These are phyloP conservation scores for Piper longum DNA, from an alignment of 164 flowering plant species.

Conservation along the genomic window DNA sequence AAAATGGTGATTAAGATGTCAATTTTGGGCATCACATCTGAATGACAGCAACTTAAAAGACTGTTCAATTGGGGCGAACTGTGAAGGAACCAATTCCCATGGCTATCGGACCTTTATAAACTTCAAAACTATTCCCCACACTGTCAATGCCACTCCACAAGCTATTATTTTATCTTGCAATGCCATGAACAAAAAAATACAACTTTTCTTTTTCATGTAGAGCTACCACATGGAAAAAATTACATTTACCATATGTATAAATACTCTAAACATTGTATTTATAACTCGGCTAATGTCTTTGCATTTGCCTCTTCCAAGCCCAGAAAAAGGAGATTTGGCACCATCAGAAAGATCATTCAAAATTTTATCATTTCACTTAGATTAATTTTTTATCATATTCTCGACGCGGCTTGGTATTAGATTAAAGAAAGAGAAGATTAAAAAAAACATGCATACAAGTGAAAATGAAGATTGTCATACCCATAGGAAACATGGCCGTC, in stretches of 20 bases:
- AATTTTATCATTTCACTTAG: no score
- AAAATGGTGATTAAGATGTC: no score
- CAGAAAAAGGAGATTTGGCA: no score
- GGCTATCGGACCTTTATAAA: slow-evolving; percentile 65
- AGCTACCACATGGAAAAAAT: not conserved
- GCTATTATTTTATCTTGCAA: slow-evolving; percentile 44
- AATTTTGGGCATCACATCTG: no score
- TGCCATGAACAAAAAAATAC: slow-evolving; percentile 64
- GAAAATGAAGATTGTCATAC: slow-evolving; percentile 16
- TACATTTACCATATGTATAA: not conserved
- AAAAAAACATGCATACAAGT: no score
- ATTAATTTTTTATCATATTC: no score
- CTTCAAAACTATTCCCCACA: slow-evolving; percentile 46
- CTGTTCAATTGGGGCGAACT: slow-evolving; percentile 50
- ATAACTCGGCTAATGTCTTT: no score
- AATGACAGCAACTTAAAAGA: slow-evolving; percentile 55
- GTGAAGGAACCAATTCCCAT: slow-evolving; percentile 50
- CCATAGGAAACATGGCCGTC: slow-evolving; percentile 77
- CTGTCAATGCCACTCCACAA: slow-evolving; percentile 40
- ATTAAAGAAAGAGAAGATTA: not conserved
- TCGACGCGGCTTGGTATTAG: no score
- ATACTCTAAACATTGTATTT: not conserved
- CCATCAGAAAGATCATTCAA: no score
- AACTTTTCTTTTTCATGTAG: slow-evolving; percentile 29
- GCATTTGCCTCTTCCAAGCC: no score